Evolutionary conservation across 2,329 filamentous ascomycete species (phyloP), one percentile per base, ranked within the genome.

Genomic region (Macroventuria anomochaeta): DNA sequence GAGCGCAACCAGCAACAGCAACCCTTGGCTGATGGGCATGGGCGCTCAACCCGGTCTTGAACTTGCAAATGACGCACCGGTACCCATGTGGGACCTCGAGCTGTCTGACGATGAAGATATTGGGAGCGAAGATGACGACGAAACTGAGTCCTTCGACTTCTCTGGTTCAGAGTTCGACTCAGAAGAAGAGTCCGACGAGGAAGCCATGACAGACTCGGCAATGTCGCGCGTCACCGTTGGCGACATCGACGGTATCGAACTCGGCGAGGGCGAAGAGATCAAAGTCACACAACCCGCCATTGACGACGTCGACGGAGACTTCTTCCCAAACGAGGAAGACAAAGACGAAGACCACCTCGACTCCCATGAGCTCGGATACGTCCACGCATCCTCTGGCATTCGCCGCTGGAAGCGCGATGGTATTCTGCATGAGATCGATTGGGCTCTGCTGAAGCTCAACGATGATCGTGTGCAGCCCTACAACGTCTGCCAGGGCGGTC

Each of bases 351-450:
- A 97, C 53, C 73, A 97, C 61, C 81, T 97, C 0, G 85, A 90
- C 37, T 91, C 88, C 0, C 95, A 90, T 65, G 85, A 86, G 12
- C 80, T 97, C 1, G 93, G 93, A 3, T 86, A 91, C 65, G 81
- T 97, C 3, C 91, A 96, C 67, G 93, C 93, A 0, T 96, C 91
- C 0, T 96, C 92, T 18, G 93, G 93, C 6, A 89, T 97, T 53
- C 86, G 91, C 4, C 86, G 93, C 25, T 88, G 89, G 70, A 82
- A 80, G 44, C 83, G 88, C 54, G 81, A 88, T 56, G 87, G 88
- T 4, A 78, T 96, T 20, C 80, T 90, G 5, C 93, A 97, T 71
- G 93, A 97, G 73, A 92, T 97, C 37, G 93, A 97, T 73, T 97
- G 93, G 93, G 92, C 93, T 0, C 79, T 97, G 2, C 92, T 97